A percentile compares a stretch with the other conserved stretches of the same genome.
These are phyloP conservation scores for Mortierella polycephala DNA, from an alignment of 371 early-diverging fungal genomes.

Conservation along the genomic window DNA sequence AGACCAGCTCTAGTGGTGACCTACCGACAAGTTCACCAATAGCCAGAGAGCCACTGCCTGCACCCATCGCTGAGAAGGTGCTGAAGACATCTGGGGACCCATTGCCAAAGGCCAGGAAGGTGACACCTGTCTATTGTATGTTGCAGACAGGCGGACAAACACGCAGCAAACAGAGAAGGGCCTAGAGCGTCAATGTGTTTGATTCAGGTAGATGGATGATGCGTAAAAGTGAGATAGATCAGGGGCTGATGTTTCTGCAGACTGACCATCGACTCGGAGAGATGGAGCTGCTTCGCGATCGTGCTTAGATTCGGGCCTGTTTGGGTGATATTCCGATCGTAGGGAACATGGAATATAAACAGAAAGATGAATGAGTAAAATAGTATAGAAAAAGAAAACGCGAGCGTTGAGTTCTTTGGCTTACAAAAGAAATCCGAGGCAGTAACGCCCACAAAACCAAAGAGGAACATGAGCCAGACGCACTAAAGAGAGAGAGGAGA, in stretches of 20 bases:
- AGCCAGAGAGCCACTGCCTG: slow-evolving; percentile 79
- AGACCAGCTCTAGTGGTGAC: not conserved
- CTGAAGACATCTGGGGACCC: slow-evolving; percentile 90
- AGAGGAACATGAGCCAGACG: slow-evolving; percentile 68
- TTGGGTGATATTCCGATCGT: too few species aligned
- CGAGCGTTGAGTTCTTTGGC: slow-evolving; percentile 1
- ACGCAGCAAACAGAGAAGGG: not conserved
- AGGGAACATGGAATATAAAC: too few species aligned
- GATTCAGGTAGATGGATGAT: not conserved
- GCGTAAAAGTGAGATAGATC: not conserved
- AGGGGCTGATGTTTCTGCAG: not conserved
- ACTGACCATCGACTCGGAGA: slow-evolving; percentile 73
- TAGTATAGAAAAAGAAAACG: too few species aligned
- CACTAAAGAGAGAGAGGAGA: slow-evolving; percentile 45
- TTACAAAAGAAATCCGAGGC: slow-evolving; percentile 81
- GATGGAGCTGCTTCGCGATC: slow-evolving; percentile 67
- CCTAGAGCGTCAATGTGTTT: not conserved
- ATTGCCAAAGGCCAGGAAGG: slow-evolving; percentile 87
- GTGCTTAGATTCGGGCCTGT: slow-evolving; percentile 73
- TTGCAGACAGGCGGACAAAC: not conserved
- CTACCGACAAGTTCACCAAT: slow-evolving; percentile 83
- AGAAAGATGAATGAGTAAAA: not conserved
- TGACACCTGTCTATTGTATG: slow-evolving; percentile 77
- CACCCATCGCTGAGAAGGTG: slow-evolving; percentile 82
- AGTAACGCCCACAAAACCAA: slow-evolving; percentile 76